phyloP scores from a whole-genome alignment of 139 green algal genomes.

The Chlamydomonas schloesseri region DNA sequence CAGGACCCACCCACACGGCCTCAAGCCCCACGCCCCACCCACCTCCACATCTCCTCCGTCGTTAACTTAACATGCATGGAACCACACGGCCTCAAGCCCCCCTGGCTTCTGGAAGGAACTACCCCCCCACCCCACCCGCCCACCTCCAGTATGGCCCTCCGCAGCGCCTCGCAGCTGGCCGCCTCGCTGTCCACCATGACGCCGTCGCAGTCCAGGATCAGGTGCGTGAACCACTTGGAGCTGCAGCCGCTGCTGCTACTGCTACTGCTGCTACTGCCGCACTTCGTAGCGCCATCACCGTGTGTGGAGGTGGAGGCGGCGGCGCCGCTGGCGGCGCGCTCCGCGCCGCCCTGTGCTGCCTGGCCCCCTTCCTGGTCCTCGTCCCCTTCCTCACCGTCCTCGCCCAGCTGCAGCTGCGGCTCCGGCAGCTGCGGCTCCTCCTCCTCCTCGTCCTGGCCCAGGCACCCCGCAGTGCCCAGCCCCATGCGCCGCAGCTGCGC shows the following conservation, averaged over 20 bases:
- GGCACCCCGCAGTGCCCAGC: slow-evolving; percentile 25
- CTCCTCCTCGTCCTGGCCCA: slow-evolving; percentile 20
- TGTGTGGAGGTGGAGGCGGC: neutral
- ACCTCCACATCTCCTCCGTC: no score
- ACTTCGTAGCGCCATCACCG: no score
- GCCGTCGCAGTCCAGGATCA: slow-evolving; percentile 88
- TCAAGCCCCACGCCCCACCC: no score
- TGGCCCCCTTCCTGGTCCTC: no score
- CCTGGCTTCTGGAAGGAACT: no score
- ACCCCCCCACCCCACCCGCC: neutral
- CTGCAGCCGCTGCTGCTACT: no score
- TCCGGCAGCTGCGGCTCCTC: slow-evolving; percentile 38
- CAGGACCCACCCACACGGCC: no score
- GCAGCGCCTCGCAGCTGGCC: slow-evolving; percentile 77
- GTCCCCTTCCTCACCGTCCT: no score
- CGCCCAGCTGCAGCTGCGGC: neutral
- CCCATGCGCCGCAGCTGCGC: slow-evolving; percentile 21
- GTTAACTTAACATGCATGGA: no score
- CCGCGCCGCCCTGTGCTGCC: no score
- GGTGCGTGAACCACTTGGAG: slow-evolving; percentile 57
- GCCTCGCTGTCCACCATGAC: slow-evolving; percentile 85
- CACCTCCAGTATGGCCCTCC: slow-evolving; percentile 67
- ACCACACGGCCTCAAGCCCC: no score
- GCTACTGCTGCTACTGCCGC: no score
- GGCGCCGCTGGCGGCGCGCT: neutral